Conservation (phyloP, 2,329 filamentous ascomycete species). For the Aspergillus sp. region DNA sequence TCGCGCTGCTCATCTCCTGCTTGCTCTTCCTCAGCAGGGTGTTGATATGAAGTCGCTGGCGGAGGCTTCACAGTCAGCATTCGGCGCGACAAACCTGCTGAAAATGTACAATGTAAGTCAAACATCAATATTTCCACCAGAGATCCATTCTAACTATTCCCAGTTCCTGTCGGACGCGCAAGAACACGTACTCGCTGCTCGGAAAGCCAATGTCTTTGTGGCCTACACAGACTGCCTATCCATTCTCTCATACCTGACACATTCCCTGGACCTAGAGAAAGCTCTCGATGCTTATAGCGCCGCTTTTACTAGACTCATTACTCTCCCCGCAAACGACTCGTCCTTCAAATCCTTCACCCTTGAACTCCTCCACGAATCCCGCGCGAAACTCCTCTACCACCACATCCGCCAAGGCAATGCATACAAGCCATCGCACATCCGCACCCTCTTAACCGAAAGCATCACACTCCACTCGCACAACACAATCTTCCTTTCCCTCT, state of each 20-base stretch:
- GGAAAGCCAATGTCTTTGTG: constrained; percentile 44
- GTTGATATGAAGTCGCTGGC: constrained; percentile 26
- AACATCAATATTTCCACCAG: background rate
- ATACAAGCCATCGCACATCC: constrained; percentile 62
- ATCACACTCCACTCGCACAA: constrained; percentile 65
- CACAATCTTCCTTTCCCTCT: constrained; percentile 65
- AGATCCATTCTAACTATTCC: constrained; percentile 42
- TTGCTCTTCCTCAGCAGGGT: constrained; percentile 32
- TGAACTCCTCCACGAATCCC: constrained; percentile 64
- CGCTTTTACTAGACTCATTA: constrained; percentile 37
- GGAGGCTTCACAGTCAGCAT: constrained; percentile 8
- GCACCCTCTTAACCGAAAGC: constrained; percentile 54
- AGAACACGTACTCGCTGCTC: constrained; percentile 51
- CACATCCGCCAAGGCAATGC: constrained; percentile 58
- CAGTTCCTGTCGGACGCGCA: constrained; percentile 49
- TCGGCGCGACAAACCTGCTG: constrained; percentile 29
- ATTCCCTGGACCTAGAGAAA: constrained; percentile 23
- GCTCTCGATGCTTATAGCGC: constrained; percentile 37
- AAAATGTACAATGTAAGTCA: constrained; percentile 35
- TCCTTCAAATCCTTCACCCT: constrained; percentile 27
- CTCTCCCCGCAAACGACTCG: constrained; percentile 36
- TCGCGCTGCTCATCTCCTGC: constrained; percentile 33
- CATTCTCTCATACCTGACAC: constrained; percentile 61
- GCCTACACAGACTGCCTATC: constrained; percentile 56
- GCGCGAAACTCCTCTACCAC: constrained; percentile 58